Base-by-base conservation (phyloP, 2,329 filamentous ascomycete species). In the Herpomyces periplanetae region DNA sequence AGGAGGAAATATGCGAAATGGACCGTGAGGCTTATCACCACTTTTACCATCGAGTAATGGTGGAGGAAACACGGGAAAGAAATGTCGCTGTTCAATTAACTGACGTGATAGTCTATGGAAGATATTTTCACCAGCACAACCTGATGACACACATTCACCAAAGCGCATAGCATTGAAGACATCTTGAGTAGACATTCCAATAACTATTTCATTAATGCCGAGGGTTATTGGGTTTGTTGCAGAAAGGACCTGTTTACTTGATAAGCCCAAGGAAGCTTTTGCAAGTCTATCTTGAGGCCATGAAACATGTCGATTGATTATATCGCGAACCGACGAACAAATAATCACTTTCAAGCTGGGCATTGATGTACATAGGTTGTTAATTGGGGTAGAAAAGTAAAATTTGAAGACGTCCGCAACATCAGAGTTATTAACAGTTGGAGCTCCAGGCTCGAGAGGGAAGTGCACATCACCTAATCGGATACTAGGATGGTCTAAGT, bases 181-280 rank as follows among this genome's bases (percentile, higher is more conserved):
- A 33, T 96, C 80, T 30, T 85, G 64, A 1, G 59, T 62, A 11
- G 62, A 71, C 28, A 88, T 49, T 3, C 65, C 71, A 11, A 88
- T 40, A 2, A 75, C 49, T 16, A 61, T 51, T 38, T 91, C 80
- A 38, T 96, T 96, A 26, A 91, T 46, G 4, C 57, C 66, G 3
- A 91, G 39, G 5, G 65, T 69, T 47, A 84, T 75, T 1, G 80
- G 80, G 33, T 91, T 91, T 2, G 71, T 68, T 8, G 88, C 54
- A 28, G 84, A 52, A 21, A 53, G 57, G 5, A 51, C 62, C 22
- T 60, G 48, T 34, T 68, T 75, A n/a, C n/a, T n/a, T 5, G 63
- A 63, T 3, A 91, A 47, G 3, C 64, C 66, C 4, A 84, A 49
- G 8, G 73, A 63, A 30, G 58, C 64, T 26, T 38, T 44, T 2